Evolutionary conservation across 306 rosid species (phyloP), one percentile per base, ranked within the genome.

Genomic region (Rosa persica): DNA sequence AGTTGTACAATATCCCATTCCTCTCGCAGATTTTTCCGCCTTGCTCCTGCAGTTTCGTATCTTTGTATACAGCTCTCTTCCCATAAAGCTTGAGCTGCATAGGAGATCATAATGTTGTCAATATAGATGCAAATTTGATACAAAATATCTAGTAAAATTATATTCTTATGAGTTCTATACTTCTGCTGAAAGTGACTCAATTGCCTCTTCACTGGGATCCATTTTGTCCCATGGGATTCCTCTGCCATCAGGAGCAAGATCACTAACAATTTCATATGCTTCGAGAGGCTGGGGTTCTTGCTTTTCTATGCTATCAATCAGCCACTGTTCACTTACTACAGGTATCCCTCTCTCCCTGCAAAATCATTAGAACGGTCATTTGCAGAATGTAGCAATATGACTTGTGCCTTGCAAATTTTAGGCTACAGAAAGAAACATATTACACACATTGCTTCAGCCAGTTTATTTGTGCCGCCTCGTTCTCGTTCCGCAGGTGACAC

Each of bases 151-250:
- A 2, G 44, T 34, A 12, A 34, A 27, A 4, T 10, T 4, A 61
- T 16, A 13, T 8, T 6, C n/a, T 64, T 7, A 20, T n/a, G 46
- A 76, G 78, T 38, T 10, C 38, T 60, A 46, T 90, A 91, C 98
- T 80, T 94, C 89, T 40, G 91, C 83, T 51, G 92, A 79, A 42
- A 90, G 81, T 34, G 95, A 90, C 76, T 92, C 92, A 67, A 94
- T 82, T 19, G 97, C 92, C 78, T 91, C 97, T 67, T 87, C 97
- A 22, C 82, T 86, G 68, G 98, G 92, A 83, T 89, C 92, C 80
- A 82, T 94, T 80, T 92, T 90, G 67, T 91, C 91, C 98, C 97
- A 86, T 5, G 98, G 91, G 48, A 90, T 87, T 80, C 95, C 95
- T 83, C 78, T 90, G 16, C 97, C 90, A 4, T 76, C 91, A 23